These are phyloP conservation scores for Nepenthes mirabilis DNA, from an alignment of 148 eudicot species.

Conservation along the genomic window DNA sequence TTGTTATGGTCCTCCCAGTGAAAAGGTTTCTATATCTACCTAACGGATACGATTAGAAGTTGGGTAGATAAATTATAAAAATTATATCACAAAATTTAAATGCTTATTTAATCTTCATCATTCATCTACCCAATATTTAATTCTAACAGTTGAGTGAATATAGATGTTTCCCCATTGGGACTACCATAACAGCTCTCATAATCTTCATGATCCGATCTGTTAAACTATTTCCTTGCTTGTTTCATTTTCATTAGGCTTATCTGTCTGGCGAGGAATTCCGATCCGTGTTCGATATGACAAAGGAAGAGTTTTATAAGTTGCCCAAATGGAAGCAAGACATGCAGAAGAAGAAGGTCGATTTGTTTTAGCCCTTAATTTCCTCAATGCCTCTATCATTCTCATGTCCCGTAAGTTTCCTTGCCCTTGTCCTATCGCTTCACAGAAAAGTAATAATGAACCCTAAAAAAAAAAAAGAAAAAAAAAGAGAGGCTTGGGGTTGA, in stretches of 20 bases:
- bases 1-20: background rate
- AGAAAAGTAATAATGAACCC: no score
- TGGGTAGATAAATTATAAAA: no score
- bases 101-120: no score
- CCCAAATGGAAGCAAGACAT: slow-evolving; percentile 98
- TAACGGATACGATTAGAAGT: no score
- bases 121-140: no score
- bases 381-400: background rate
- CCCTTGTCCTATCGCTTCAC: background rate
- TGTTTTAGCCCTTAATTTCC: slow-evolving; percentile 37
- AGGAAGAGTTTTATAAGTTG: slow-evolving; percentile 71
- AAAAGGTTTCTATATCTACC: no score
- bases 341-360: slow-evolving; percentile 81
- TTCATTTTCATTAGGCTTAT: slow-evolving; percentile 42
- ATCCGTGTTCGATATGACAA: slow-evolving; percentile 49
- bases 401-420: background rate
- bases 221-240: background rate
- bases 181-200: background rate
- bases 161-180: background rate
- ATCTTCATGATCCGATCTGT: no score
- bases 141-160: no score
- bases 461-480: no score
- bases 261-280: slow-evolving; percentile 82
- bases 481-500: no score
- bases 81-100: background rate